A percentile compares a stretch with the other conserved stretches of the same genome.
phyloP scores from a whole-genome alignment of 164 flowering plant genomes.

The Houttuynia cordata region DNA sequence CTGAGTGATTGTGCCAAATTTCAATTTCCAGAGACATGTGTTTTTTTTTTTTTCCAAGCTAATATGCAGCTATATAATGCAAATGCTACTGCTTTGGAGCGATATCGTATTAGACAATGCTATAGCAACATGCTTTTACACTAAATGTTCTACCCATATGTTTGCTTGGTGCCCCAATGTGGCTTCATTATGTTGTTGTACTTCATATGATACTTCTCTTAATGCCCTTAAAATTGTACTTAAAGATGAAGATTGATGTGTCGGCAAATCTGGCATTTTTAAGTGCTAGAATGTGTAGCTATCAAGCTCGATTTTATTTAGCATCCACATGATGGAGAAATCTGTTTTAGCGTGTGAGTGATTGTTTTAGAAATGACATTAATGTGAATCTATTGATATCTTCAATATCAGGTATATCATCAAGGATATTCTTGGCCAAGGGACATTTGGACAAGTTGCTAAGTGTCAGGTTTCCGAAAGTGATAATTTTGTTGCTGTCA shows the following conservation, averaged over 20 bases:
- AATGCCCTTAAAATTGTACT: not conserved
- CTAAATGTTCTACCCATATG: no score
- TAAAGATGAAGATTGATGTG: not conserved
- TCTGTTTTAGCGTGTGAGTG: no score
- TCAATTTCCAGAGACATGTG: no score
- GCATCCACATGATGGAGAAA: not conserved
- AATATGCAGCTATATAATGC: no score
- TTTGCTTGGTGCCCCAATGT: no score
- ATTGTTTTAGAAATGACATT: not conserved
- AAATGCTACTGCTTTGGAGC: no score
- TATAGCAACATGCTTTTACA: no score
- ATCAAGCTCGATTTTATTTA: not conserved
- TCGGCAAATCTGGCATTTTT: not conserved
- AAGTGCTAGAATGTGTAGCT: not conserved
- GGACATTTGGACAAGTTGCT: conserved; percentile 99
- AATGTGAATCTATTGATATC: not conserved
- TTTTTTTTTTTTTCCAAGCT: no score
- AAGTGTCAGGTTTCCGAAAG: conserved; percentile 88
- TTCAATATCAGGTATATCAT: conserved; percentile 56
- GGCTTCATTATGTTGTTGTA: no score
- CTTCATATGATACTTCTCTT: not conserved
- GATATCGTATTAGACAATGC: no score
- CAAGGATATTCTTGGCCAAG: conserved; percentile 96
- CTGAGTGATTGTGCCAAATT: no score
- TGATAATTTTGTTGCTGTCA: conserved; percentile 75